Evolutionary conservation across 768 basidiomycete genomes (phyloP), one percentile per base, ranked within the genome.

Genomic region (Boletus barrowsii): DNA sequence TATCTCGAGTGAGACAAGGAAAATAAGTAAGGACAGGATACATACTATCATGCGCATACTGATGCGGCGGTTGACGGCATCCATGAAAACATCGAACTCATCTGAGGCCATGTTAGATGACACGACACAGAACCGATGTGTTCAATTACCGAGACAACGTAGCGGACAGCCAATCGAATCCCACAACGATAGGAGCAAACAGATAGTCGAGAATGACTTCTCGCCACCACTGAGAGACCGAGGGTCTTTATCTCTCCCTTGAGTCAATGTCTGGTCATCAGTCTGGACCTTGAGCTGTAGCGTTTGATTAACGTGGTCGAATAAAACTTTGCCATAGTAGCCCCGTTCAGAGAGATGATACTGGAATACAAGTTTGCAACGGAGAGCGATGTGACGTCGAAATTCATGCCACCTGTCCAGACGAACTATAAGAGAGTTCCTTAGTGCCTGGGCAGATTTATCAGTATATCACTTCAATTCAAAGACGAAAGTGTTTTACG

Each of bases 71-170:
- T 92, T 93, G 54, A 93, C 86, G 22, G 90, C 90, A 66, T 95
- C 93, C 91, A 98, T 93, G 77, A 96, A 98, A 11, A 98, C 96
- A 62, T 98, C 96, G 67, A 97, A 99, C 69, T 99, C 97, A 64
- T 99, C 97, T 85, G 57, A 15, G 7, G 36, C 3, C 10, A 41
- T 42, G 57, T 70, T 35, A 70, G 60, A 49, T 30, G 9, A 47
- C 8, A 24, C 22, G 8, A 24, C 17, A 11, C 4, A 17, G 4
- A 37, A 46, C 18, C 26, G 33, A 17, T 22, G 4, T 54, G 11
- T 7, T 42, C 33, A 70, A 79, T 40, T 63, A 90, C 89, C 89
- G 22, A 98, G 83, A 65, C 96, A 98, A 54, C 97, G 79, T 43
- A 99, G 77, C 1, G 97, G 97, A 67, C 95, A 95, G 1, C 90